phyloP scores from a whole-genome alignment of 768 basidiomycete genomes.

The Fomitopsis serialis region DNA sequence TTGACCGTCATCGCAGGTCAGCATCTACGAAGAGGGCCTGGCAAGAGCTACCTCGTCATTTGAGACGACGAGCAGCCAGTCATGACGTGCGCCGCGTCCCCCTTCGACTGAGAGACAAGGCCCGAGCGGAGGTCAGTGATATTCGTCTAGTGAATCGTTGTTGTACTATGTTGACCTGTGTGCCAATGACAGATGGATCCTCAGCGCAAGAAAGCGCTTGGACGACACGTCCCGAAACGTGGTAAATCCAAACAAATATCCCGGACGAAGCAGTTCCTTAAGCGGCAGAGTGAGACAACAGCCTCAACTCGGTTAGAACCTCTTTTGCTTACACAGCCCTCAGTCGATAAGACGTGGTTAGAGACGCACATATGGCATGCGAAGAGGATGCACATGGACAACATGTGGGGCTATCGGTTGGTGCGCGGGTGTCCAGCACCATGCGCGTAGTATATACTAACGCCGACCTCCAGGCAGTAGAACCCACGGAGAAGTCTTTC shows the following conservation, averaged over 20 bases:
- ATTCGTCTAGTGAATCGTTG: background rate
- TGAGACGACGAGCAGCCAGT: slow-evolving; percentile 89
- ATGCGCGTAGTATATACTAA: background rate
- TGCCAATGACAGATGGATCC: slow-evolving; percentile 43
- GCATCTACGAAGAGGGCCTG: slow-evolving; percentile 79
- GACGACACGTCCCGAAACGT: slow-evolving; percentile 51
- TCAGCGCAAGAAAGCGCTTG: slow-evolving; percentile 33
- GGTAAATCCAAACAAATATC: slow-evolving; percentile 56
- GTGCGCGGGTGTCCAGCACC: slow-evolving; percentile 32
- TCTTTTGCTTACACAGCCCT: background rate
- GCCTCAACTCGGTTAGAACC: background rate
- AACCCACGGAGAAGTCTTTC: slow-evolving; percentile 89
- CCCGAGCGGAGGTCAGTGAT: slow-evolving; percentile 66
- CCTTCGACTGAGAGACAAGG: slow-evolving; percentile 73
- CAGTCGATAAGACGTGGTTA: slow-evolving; percentile 88
- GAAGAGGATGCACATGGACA: slow-evolving; percentile 93
- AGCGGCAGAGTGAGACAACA: slow-evolving; percentile 61
- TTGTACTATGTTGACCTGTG: too few species aligned
- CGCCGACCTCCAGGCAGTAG: slow-evolving; percentile 51
- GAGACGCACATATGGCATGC: slow-evolving; percentile 98
- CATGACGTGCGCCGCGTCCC: slow-evolving; percentile 93
- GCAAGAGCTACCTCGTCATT: slow-evolving; percentile 88
- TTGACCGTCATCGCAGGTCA: slow-evolving; percentile 33
- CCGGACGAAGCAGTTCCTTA: slow-evolving; percentile 56
- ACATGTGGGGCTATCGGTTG: slow-evolving; percentile 87